Percentiles rank a stretch among this genome's conserved stretches.
phyloP scores from a whole-genome alignment of 768 basidiomycete species.

The Clathrus columnatus region DNA sequence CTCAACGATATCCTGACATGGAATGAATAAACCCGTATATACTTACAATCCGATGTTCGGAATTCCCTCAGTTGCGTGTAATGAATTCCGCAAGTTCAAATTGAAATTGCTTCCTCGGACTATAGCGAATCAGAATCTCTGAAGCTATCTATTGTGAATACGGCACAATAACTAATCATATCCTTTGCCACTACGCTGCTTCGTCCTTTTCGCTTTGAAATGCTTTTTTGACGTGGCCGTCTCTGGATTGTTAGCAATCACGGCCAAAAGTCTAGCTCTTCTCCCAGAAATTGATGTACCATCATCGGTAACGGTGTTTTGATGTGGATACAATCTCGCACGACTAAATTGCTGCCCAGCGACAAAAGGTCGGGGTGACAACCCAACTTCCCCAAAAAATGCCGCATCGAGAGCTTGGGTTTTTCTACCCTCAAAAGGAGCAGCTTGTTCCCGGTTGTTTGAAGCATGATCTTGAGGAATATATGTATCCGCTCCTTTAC shows the following conservation, averaged over 20 bases:
- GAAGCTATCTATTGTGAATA: too few relatives aligned
- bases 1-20: conserved; percentile 51
- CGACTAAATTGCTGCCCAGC: conserved; percentile 60
- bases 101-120: not conserved
- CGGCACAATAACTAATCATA: conserved; percentile 53
- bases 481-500: conserved; percentile 77
- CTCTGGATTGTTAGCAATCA: conserved; percentile 31
- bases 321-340: conserved; percentile 69
- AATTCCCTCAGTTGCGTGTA: too few relatives aligned
- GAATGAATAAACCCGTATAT: conserved; percentile 63
- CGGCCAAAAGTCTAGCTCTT: conserved; percentile 33
- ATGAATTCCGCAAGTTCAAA: not conserved
- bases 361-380: conserved; percentile 55
- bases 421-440: conserved; percentile 34
- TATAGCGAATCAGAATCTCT: not conserved
- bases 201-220: conserved; percentile 77
- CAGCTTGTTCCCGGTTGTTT: conserved; percentile 18
- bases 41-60: too few relatives aligned
- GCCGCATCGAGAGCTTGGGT: conserved; percentile 66
- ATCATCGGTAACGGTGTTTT: conserved; percentile 69
- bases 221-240: conserved; percentile 58
- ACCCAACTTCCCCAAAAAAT: conserved; percentile 62
- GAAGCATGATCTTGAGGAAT: conserved; percentile 32
- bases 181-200: conserved; percentile 88
- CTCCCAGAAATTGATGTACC: conserved; percentile 51